Base-by-base conservation (phyloP, 2,329 filamentous ascomycete species). In the Talaromyces funiculosus region DNA sequence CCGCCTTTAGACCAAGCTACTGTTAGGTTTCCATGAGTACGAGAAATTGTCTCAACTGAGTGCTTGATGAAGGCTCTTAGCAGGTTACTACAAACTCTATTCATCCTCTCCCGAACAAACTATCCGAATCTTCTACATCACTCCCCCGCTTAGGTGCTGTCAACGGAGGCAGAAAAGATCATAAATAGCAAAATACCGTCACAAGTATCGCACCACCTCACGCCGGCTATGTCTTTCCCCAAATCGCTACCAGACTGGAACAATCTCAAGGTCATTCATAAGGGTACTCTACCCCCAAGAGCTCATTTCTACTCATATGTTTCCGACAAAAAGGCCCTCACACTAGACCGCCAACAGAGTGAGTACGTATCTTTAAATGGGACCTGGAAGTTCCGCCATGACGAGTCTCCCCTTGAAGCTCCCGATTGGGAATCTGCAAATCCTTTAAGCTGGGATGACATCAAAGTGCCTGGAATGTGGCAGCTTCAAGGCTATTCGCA, bases 381-480 rank as follows among this genome's bases (percentile, higher is more conserved):
- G 43, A 71, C 69, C 29, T 86, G 84, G 84, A 75, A 81, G 59
- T 86, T 86, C 64, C 76, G 82, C 63, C 79, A 82, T 60, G 75
- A 79, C 10, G 65, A 72, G 4, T 78, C 74, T 9, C 80, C 81
- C 0, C 65, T 75, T 5, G 76, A 80, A 58, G 79, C 81, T 0
- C 80, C 54, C 3, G 26, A 43, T 18, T 45, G 38, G 54, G 37
- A 59, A 4, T 56, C 53, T 9, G 29, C 22, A 6, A 22, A 51
- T 8, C 38, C 24, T 1, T 45, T 61, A 43, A 31, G 26, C 9
- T 64, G 63, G 63, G 55, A 59, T 12, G 61, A 54, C 9, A 84
- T 87, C 49, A 67, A 80, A 14, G 86, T 89, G 0, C 86, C 86
- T 0, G 84, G 84, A 4, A 84, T 86, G 68, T 89, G 87, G 87